A percentile compares a stretch with the other conserved stretches of the same genome.
phyloP scores from a whole-genome alignment of 148 eudicot genomes.

The Euryodendron excelsum region DNA sequence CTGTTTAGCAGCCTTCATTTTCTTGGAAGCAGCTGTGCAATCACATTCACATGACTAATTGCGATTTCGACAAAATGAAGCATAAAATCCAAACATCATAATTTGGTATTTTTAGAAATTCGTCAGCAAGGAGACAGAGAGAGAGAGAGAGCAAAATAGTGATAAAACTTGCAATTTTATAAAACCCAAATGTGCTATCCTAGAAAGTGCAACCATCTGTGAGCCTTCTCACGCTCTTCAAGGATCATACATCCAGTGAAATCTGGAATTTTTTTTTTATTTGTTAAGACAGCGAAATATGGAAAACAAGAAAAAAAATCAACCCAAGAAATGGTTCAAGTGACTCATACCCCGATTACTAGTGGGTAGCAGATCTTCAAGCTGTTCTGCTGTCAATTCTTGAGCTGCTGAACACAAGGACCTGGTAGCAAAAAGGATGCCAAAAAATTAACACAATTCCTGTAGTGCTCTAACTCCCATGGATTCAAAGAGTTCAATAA shows the following conservation, averaged over 20 bases:
- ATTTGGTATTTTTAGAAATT: no score
- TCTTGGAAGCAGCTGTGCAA: conserved; percentile 37
- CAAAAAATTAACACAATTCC: background rate
- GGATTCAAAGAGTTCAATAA: background rate
- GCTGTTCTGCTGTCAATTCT: conserved; percentile 48
- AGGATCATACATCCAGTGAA: conserved; percentile 1
- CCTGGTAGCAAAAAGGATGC: conserved; percentile 32
- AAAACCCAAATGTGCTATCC: background rate
- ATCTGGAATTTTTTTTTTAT: background rate
- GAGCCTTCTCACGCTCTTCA: background rate
- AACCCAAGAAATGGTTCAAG: background rate
- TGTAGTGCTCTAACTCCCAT: background rate
- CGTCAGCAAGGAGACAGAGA: no score
- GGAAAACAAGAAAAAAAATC: background rate
- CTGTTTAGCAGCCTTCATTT: conserved; percentile 27
- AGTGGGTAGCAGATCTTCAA: conserved; percentile 37
- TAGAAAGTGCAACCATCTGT: background rate
- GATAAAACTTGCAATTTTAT: no score
- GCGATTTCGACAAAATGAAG: background rate
- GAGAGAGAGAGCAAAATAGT: no score
- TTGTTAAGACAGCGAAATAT: background rate
- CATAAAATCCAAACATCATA: background rate
- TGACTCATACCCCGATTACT: conserved; percentile 33
- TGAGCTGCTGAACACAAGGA: conserved; percentile 49
- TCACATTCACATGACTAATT: background rate